Percentiles rank a stretch among this genome's conserved stretches.
Conservation (phyloP, 2,329 filamentous ascomycete species). For the Pseudogymnoascus sp. region DNA sequence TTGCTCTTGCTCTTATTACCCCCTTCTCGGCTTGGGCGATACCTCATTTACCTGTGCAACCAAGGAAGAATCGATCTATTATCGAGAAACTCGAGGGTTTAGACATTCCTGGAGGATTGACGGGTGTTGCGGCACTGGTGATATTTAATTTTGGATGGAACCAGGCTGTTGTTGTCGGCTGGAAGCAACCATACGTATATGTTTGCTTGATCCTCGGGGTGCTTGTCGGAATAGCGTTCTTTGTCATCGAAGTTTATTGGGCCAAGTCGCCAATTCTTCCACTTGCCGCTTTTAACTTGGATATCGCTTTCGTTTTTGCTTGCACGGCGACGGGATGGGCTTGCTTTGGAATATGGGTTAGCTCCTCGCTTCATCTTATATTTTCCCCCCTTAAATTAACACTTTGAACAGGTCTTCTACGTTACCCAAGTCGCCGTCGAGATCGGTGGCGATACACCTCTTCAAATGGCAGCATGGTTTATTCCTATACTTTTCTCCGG, state of each 20-base stretch:
- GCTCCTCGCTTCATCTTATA: conserved; percentile 35
- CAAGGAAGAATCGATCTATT: conserved; percentile 11
- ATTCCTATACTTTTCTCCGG: conserved; percentile 12
- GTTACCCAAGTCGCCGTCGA: conserved; percentile 10
- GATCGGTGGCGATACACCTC: conserved; percentile 12
- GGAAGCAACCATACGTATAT: conserved; percentile 50
- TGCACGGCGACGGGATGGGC: conserved; percentile 14
- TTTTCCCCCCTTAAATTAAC: background rate
- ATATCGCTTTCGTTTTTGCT: conserved; percentile 37
- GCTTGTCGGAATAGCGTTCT: conserved; percentile 45
- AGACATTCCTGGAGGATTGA: conserved; percentile 22
- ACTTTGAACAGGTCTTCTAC: conserved; percentile 10
- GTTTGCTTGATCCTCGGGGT: conserved; percentile 49
- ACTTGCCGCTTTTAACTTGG: conserved; percentile 48
- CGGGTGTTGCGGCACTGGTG: conserved; percentile 48
- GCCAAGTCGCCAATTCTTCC: conserved; percentile 49
- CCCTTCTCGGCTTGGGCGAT: conserved; percentile 31
- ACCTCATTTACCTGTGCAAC: conserved; percentile 24
- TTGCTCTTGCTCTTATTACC: conserved; percentile 33
- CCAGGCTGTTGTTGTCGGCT: conserved; percentile 53
- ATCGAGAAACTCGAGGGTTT: conserved; percentile 29
- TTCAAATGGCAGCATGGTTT: conserved; percentile 15
- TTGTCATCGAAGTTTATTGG: conserved; percentile 40
- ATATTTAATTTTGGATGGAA: conserved; percentile 64
- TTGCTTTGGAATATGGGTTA: conserved; percentile 27